Conservation (phyloP, 2,329 filamentous ascomycete species). For the Fusarium decemcellulare region DNA sequence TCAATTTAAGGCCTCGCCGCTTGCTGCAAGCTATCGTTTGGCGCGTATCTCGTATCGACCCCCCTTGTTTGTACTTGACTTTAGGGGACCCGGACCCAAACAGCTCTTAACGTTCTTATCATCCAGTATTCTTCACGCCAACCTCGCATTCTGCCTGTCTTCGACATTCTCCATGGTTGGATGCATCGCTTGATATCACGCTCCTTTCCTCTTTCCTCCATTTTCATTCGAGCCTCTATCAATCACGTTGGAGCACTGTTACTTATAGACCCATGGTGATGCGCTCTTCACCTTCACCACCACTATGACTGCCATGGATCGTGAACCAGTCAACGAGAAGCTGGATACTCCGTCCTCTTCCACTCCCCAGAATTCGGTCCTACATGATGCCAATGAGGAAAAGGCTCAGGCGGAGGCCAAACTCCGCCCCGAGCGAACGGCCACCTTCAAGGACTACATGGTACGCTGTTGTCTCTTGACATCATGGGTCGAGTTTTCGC, state of each 20-base stretch:
- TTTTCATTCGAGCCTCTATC: neutral
- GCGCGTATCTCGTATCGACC: constrained; percentile 39
- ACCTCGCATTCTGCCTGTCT: neutral
- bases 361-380: constrained; percentile 6
- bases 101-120: constrained; percentile 9
- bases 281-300: constrained; percentile 9
- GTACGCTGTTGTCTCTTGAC: constrained; percentile 23
- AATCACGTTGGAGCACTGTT: neutral
- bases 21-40: constrained; percentile 11
- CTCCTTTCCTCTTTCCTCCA: neutral
- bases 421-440: constrained; percentile 60
- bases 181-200: neutral
- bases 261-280: constrained; percentile 4
- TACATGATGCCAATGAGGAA: constrained; percentile 40
- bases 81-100: constrained; percentile 15
- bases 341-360: constrained; percentile 22
- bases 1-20: constrained; percentile 16
- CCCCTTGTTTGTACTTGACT: constrained; percentile 1
- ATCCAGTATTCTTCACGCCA: constrained; percentile 12
- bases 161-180: neutral
- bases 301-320: constrained; percentile 29
- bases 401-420: constrained; percentile 52
- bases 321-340: constrained; percentile 32
- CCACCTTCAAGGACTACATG: constrained; percentile 61
- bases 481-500: too few relatives aligned